Conservation (phyloP, 768 basidiomycete species). For the Sistotremastrum niveocremeum region DNA sequence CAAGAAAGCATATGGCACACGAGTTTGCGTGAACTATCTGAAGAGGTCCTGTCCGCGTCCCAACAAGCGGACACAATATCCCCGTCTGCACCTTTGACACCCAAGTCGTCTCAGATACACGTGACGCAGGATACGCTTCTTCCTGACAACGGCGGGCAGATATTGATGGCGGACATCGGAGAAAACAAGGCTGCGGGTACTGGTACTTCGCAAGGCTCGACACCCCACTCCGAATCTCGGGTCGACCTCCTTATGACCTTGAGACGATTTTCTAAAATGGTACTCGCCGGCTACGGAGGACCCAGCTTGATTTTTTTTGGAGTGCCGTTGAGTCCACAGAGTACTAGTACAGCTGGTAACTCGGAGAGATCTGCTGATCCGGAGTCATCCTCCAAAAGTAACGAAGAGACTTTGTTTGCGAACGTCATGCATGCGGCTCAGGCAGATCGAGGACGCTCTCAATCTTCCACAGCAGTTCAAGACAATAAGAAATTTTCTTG, state of each 20-base stretch:
- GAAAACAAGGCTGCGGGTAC: slow-evolving; percentile 27
- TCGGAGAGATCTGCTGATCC: slow-evolving; percentile 14
- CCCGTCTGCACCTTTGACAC: slow-evolving; percentile 11
- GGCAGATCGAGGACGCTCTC: slow-evolving; percentile 24
- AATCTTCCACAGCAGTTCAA: slow-evolving; percentile 7
- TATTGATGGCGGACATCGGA: slow-evolving; percentile 75
- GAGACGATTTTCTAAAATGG: slow-evolving; percentile 71
- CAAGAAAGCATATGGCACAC: slow-evolving; percentile 61
- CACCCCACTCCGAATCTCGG: slow-evolving; percentile 11
- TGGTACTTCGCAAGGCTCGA: slow-evolving; percentile 18
- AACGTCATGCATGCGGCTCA: slow-evolving; percentile 60
- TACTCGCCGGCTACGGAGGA: slow-evolving; percentile 75
- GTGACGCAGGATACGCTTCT: slow-evolving; percentile 64
- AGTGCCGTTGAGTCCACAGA: slow-evolving; percentile 25
- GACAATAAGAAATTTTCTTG: slow-evolving; percentile 43
- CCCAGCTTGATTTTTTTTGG: slow-evolving; percentile 74
- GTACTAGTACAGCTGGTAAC: slow-evolving; percentile 15
- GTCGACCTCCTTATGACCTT: slow-evolving; percentile 51
- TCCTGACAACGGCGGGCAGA: slow-evolving; percentile 52
- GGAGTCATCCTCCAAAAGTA: slow-evolving; percentile 11
- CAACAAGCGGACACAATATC: slow-evolving; percentile 10
- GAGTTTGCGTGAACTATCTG: slow-evolving; percentile 35
- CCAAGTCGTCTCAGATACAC: slow-evolving; percentile 41
- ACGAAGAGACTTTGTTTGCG: slow-evolving; percentile 50
- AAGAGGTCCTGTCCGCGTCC: slow-evolving; percentile 13